Base-by-base conservation (phyloP, 1,139 yeast genomes). In the Taphrina communis region DNA sequence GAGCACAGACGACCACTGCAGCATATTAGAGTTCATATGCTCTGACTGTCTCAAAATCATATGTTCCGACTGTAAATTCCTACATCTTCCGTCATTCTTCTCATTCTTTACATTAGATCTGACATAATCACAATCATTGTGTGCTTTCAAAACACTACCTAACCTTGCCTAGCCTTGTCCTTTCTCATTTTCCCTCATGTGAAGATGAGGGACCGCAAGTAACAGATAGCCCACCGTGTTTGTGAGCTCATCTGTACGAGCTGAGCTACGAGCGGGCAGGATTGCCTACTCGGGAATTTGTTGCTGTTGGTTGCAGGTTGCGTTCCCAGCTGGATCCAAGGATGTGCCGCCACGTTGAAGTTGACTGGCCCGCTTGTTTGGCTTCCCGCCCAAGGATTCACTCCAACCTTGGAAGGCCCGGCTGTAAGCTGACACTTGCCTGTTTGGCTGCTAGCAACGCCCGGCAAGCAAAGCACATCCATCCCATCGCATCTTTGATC, bases 1-100 rank as follows among this genome's bases (percentile, higher is more conserved):
- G 62, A 25, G 62, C 62, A 36, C 58, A 38, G 44, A 56, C 50
- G 8, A 39, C 60, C 31, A 44, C 62, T 14, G 39, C 42, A 19
- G 35, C 42, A 14, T 44, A 42, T 21, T 44, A 58, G 62, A 25
- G 11, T 31, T 41, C n/a, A 11, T n/a, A 2, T 35, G 14, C 17
- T 19, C n/a, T 21, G 8, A 17, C 35, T 35, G 12, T 53, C 17
- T 35, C 8, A 53, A 17, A 44, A 25, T 25, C 48, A 44, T n/a
- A 1, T 12, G 48, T 25, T 6, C 48, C 19, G 2, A 12, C 48
- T 44, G 48, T 44, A 44, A 44, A 44, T 14, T 6, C 9, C 9
- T 19, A 44, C 48, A 44, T 25, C 31, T 25, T 25, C 31, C 14
- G 0, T 14, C 2, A 39, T 9, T 14, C 14, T 14, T 11, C 14